phyloP scores from a whole-genome alignment of 495 filamentous ascomycete species.

The Penicillium robsamsonii region DNA sequence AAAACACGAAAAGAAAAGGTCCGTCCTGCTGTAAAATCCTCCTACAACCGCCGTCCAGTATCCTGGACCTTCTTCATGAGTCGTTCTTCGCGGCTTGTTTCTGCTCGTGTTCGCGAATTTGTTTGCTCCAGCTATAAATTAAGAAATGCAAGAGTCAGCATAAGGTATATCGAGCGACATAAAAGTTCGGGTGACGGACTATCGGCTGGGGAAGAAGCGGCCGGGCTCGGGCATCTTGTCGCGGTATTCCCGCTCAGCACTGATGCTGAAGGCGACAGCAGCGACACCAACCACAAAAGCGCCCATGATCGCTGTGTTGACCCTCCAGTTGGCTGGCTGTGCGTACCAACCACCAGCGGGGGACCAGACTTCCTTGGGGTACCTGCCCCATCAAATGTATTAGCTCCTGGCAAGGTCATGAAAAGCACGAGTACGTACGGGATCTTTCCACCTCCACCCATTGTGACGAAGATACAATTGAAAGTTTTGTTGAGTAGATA shows the following conservation, averaged over 20 bases:
- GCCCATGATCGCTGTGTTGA: constrained; percentile 84
- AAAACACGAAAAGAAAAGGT: constrained; percentile 38
- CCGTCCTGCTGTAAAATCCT: constrained; percentile 29
- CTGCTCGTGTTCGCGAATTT: constrained; percentile 85
- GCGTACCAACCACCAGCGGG: constrained; percentile 96
- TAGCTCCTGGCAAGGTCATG: constrained; percentile 17
- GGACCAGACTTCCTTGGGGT: constrained; percentile 99
- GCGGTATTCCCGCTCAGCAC: constrained; percentile 78
- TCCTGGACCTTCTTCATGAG: constrained; percentile 34
- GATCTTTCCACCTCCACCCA: constrained; percentile 74
- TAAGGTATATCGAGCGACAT: constrained; percentile 6
- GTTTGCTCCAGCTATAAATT: constrained; percentile 75
- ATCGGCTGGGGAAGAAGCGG: constrained; percentile 92
- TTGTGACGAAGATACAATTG: constrained; percentile 37
- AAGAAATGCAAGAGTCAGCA: constrained; percentile 19
- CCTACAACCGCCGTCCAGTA: constrained; percentile 19
- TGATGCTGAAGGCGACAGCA: constrained; percentile 71
- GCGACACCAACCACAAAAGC: constrained; percentile 70
- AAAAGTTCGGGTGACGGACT: constrained; percentile 57
- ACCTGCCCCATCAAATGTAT: constrained; percentile 53
- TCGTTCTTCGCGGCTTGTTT: constrained; percentile 56
- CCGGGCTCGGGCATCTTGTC: constrained; percentile 81
- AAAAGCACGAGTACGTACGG: constrained; percentile 59
- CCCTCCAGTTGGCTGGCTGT: constrained; percentile 90
- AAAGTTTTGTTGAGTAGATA: constrained; percentile 22